Conservation (phyloP, 164 flowering plant species). For the Nymphaea thermarum region DNA sequence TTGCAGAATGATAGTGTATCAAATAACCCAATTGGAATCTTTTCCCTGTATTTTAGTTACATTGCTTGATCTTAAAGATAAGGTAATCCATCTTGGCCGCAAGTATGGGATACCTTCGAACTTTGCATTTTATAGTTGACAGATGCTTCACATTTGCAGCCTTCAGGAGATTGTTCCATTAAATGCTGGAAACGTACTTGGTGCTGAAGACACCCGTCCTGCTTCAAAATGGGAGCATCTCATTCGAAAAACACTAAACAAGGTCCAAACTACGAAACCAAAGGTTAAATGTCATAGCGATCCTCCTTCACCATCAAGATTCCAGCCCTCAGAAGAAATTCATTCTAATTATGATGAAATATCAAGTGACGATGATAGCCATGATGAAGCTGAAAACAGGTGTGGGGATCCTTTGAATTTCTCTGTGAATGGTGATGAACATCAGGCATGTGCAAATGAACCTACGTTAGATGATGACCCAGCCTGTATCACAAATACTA, state of each 20-base stretch:
- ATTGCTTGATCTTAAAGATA: too few relatives aligned
- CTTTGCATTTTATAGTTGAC: neutral
- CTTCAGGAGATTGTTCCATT: slow-evolving; percentile 94
- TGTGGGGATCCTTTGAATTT: slow-evolving; percentile 37
- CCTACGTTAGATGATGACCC: slow-evolving; percentile 8
- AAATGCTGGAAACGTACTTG: slow-evolving; percentile 91
- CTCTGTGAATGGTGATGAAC: slow-evolving; percentile 17
- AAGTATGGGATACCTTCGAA: neutral
- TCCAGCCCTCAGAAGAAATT: slow-evolving; percentile 61
- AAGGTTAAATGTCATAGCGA: slow-evolving; percentile 65
- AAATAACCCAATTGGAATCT: too few relatives aligned
- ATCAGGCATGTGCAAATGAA: slow-evolving; percentile 8
- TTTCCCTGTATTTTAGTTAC: too few relatives aligned
- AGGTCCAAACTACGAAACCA: slow-evolving; percentile 27
- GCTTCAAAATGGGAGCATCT: slow-evolving; percentile 69
- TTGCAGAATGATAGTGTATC: too few relatives aligned
- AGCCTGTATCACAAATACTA: slow-evolving; percentile 10
- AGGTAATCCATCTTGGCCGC: too few relatives aligned
- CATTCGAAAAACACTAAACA: slow-evolving; percentile 63
- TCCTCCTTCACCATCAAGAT: slow-evolving; percentile 91
- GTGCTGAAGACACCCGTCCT: slow-evolving; percentile 82
- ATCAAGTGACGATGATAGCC: slow-evolving; percentile 29
- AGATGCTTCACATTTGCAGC: slow-evolving; percentile 25
- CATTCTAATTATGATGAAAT: slow-evolving; percentile 61
- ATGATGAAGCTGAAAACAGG: neutral